Evolutionary conservation across 441 rosid genomes (phyloP).

Genomic region (Cnidoscolus chayamansa): DNA sequence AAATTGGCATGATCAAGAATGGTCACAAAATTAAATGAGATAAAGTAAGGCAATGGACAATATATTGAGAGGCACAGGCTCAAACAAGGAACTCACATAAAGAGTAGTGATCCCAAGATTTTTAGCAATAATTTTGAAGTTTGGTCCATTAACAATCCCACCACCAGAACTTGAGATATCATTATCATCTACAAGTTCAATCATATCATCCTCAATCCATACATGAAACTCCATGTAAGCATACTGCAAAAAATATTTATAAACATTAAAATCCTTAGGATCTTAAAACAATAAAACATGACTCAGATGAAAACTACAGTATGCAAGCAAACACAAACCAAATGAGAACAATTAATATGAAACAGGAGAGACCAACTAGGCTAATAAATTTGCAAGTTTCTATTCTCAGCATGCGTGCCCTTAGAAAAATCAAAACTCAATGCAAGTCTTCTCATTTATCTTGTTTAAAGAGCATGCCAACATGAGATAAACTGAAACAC

Average conservation of each 20-base stretch:
- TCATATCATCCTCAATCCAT: constrained; percentile 63
- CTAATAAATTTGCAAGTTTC: not conserved
- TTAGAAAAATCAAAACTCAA: not conserved
- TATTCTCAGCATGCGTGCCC: not conserved
- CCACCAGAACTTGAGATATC: constrained; percentile 38
- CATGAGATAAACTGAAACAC: constrained; percentile 10
- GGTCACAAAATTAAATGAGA: constrained; percentile 19
- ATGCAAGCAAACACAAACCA: constrained; percentile 5
- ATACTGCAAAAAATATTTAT: constrained; percentile 52
- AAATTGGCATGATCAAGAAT: constrained; percentile 25
- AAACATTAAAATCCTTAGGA: constrained; percentile 5
- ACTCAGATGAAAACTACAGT: constrained; percentile 3
- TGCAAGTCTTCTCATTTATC: not conserved
- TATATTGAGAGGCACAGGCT: not conserved
- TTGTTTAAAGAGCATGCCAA: not conserved
- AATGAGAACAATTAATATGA: not conserved
- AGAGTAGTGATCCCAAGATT: constrained; percentile 77
- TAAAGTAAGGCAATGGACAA: constrained; percentile 6
- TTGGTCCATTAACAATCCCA: constrained; percentile 41
- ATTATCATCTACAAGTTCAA: constrained; percentile 51
- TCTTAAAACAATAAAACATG: constrained; percentile 11
- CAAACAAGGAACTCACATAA: constrained; percentile 52
- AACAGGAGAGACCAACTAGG: constrained; percentile 27
- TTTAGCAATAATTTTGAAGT: constrained; percentile 64
- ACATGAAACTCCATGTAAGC: constrained; percentile 70